Evolutionary conservation across 768 basidiomycete species (phyloP), one percentile per base, ranked within the genome.

Genomic region (Boletus huronensis): DNA sequence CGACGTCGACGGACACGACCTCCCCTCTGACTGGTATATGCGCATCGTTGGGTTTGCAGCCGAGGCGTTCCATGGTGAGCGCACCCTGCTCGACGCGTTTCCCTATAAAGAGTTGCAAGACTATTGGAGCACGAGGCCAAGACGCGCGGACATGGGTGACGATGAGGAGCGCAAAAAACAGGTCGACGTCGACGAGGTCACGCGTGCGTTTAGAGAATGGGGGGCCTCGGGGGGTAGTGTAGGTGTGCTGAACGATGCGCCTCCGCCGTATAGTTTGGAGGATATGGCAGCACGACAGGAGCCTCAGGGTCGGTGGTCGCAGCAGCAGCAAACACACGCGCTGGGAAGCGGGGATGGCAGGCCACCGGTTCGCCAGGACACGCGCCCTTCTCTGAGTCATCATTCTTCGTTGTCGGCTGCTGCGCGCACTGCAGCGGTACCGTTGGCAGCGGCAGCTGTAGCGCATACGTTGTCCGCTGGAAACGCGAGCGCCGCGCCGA

Each of bases 1-100:
- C 17, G 90, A 93, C 61, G 83, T 79, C 56, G 91, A 92, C 60
- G 90, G 89, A 3, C 79, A 83, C 60, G 85, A 88, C 57, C 66
- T 91, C 17, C 89, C 90, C 1, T 73, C 85, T 26, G 91, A 93
- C 72, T 93, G 91, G 90, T 89, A 88, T 66, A 88, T 89, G 86
- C 81, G 89, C 21, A 82, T 90, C 48, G 81, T 79, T 62, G 88
- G 88, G 16, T 82, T 87, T 60, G 85, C 84, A 3, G 85, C 79
- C 0, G 87, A 90, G 69, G 80, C 75, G 26, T 72, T 90, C 29
- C 82, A 83, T 14, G 77, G 81, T 38, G 86, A 87, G 59, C 81
- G 83, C n/a, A 72, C 73, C 39, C 73, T 90, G 8, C 74, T 74
- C 36, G 85, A 86, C 47, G 77, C 80, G 1, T 84, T 90, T 55